Evolutionary conservation across 1,139 yeast species (phyloP).

Genomic region (Candida pseudoviswanathii): DNA sequence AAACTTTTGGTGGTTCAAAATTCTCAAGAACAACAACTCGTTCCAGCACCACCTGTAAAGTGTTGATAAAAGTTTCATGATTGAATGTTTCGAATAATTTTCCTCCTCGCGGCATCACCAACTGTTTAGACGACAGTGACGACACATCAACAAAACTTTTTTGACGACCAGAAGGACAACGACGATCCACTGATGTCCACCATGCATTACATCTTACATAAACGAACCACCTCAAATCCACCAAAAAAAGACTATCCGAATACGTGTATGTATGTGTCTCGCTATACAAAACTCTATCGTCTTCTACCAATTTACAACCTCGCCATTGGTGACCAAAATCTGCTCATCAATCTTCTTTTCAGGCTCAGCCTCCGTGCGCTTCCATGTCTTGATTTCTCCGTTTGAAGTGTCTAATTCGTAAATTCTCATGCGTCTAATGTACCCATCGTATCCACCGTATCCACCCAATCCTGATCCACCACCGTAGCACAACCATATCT

Average conservation of each 20-base stretch:
- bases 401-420: slow-evolving; percentile 63
- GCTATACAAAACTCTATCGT: not conserved
- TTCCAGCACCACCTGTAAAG: too few species aligned
- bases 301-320: slow-evolving; percentile 25
- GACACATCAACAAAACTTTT: too few species aligned
- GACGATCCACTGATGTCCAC: not conserved
- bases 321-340: slow-evolving; percentile 54
- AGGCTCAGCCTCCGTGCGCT: slow-evolving; percentile 61
- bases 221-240: too few species aligned
- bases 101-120: not conserved
- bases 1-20: not conserved
- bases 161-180: too few species aligned
- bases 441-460: slow-evolving; percentile 88
- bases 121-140: too few species aligned
- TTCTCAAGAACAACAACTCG: too few species aligned
- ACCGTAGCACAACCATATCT: slow-evolving; percentile 87
- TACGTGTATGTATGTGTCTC: not conserved
- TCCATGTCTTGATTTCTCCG: slow-evolving; percentile 70
- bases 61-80: not conserved
- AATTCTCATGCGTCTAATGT: slow-evolving; percentile 70
- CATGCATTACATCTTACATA: not conserved
- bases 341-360: slow-evolving; percentile 57
- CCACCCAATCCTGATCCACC: slow-evolving; percentile 96
- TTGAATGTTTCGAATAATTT: not conserved
- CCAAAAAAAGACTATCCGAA: not conserved